A percentile compares a stretch with the other conserved stretches of the same genome.
Conservation (phyloP, 345 rosid species). For the Sapria himalayana region DNA sequence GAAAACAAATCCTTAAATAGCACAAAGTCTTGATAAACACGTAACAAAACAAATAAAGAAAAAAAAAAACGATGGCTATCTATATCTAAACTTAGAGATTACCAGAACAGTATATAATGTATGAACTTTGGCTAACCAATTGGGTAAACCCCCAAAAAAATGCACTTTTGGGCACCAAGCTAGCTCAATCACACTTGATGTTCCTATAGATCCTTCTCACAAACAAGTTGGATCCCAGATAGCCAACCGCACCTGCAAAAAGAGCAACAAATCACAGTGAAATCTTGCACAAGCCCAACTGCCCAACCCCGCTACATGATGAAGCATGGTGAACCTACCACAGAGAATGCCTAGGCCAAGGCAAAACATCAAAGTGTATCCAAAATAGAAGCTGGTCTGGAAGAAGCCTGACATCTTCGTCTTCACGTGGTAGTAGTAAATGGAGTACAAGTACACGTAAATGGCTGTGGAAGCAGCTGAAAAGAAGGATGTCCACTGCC, state of each 20-base stretch:
- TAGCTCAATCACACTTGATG: constrained; percentile 95
- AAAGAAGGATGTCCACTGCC: constrained; percentile 96
- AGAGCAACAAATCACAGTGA: too few relatives aligned
- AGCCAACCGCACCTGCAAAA: constrained; percentile 85
- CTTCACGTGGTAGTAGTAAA: constrained; percentile 74
- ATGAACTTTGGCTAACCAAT: too few relatives aligned
- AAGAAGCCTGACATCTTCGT: constrained; percentile 95
- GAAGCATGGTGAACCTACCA: constrained; percentile 26
- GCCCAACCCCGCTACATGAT: too few relatives aligned
- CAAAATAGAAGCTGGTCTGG: constrained; percentile 94
- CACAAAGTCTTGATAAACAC: too few relatives aligned
- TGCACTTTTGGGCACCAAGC: too few relatives aligned
- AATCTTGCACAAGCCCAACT: too few relatives aligned
- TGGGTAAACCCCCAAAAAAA: too few relatives aligned
- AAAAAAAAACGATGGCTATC: too few relatives aligned
- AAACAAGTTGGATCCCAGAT: constrained; percentile 75
- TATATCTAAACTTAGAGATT: too few relatives aligned
- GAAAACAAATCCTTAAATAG: too few relatives aligned
- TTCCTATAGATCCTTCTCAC: constrained; percentile 93
- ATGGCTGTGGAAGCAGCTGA: constrained; percentile 92
- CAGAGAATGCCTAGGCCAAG: constrained; percentile 88
- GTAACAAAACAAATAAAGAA: too few relatives aligned
- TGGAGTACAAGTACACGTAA: constrained; percentile 76
- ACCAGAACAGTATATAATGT: too few relatives aligned
- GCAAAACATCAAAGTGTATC: constrained; percentile 90